Evolutionary conservation across 2,329 filamentous ascomycete genomes (phyloP), one percentile per base, ranked within the genome.

Genomic region (Lachnellula hyalina): DNA sequence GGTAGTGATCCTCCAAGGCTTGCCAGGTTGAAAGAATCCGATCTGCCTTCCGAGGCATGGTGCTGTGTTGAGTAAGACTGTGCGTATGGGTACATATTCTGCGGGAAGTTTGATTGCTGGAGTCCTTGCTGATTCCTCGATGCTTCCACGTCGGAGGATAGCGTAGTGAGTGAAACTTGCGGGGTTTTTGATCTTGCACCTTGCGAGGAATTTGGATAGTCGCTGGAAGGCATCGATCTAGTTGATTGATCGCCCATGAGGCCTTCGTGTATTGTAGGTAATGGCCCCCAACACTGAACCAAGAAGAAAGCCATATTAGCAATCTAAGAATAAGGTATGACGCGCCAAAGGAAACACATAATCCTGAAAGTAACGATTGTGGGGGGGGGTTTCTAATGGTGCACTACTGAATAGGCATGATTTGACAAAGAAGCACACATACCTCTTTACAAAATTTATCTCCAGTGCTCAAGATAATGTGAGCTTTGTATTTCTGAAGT

Each of bases 21-120:
- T n/a, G 46, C 53, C 59, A 69, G 62, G 38, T 61, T 60, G 40
- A 67, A 68, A 12, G 57, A 19, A 23, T 66, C 63, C 34, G 55
- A 52, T 44, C 59, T 54, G 50, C 46, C 56, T 57, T 62, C 63
- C 32, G 51, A 45, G 17, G 11, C 45, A 49, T 54, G 46, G 17
- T 60, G 57, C 25, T 56, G 56, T 15, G 50, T 17, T 48, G 50
- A 41, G 42, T 54, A 57, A 19, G 46, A 38, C 40, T 56, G 53
- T 14, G 51, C 49, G 12, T 51, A 47, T 0, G 48, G 12, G 53
- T 58, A 61, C 38, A 28, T 51, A 11, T 42, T 51, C 17, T 58
- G 54, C 7, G 49, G 40, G 6, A 41, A n/a, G 35, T 50, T 59
- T 15, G 51, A 35, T 23, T 54, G 58, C n/a, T 54, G 41, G 4